These are phyloP conservation scores for Mycena kentingensis DNA, from an alignment of 768 basidiomycete species.

Conservation along the genomic window DNA sequence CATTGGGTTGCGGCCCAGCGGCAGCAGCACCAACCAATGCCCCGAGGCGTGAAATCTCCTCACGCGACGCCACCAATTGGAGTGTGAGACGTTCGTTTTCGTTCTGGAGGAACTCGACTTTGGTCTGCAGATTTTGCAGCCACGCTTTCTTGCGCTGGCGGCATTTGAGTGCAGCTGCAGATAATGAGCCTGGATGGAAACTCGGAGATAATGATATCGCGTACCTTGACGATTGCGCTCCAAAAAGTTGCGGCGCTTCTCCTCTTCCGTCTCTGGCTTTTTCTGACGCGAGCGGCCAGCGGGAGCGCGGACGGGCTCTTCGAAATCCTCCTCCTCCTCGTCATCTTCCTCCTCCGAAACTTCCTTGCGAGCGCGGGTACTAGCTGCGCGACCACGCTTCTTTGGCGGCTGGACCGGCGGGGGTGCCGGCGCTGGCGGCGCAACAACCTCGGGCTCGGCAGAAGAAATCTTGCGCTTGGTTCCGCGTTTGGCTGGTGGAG, in stretches of 20 bases:
- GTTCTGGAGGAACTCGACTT: constrained; percentile 87
- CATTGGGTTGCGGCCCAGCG: constrained; percentile 39
- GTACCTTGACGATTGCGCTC: constrained; percentile 97
- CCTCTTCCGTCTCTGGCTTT: constrained; percentile 96
- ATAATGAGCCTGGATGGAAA: constrained; percentile 11
- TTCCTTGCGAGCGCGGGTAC: constrained; percentile 32
- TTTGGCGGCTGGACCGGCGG: constrained; percentile 27
- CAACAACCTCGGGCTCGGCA: constrained; percentile 40
- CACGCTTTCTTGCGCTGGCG: constrained; percentile 99
- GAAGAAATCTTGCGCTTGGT: constrained; percentile 71
- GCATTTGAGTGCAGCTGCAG: constrained; percentile 92
- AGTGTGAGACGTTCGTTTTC: constrained; percentile 94
- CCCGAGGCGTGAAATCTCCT: constrained; percentile 86
- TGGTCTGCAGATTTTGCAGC: constrained; percentile 88
- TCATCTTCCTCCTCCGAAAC: constrained; percentile 42
- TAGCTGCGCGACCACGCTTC: constrained; percentile 44
- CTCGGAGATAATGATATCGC: constrained; percentile 21
- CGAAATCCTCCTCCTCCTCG: constrained; percentile 29
- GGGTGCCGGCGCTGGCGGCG: constrained; percentile 34
- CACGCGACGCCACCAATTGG: constrained; percentile 84
- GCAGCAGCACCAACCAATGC: constrained; percentile 69
- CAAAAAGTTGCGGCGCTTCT: constrained; percentile 94
- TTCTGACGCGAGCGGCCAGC: constrained; percentile 42
- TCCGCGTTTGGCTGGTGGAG: constrained; percentile 50
- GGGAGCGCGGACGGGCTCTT: constrained; percentile 9